Evolutionary conservation across 2,329 filamentous ascomycete genomes (phyloP).

Genomic region (Harringtonia lauricola): DNA sequence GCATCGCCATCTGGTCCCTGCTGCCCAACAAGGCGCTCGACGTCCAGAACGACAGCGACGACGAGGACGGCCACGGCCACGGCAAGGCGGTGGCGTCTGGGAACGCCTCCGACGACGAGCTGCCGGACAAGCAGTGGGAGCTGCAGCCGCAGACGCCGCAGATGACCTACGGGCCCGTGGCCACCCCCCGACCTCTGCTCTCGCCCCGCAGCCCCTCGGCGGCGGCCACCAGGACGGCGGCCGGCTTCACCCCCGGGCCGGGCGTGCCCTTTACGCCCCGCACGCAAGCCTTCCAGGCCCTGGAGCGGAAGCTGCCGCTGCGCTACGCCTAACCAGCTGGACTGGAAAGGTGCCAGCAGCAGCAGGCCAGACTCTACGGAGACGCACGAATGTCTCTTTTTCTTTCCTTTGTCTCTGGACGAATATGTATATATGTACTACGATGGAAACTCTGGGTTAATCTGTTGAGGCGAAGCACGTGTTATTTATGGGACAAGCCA

Average conservation of each 20-base stretch:
- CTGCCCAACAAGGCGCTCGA: constrained; percentile 44
- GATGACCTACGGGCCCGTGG: neutral
- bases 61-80: constrained; percentile 30
- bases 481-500: too few species aligned
- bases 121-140: constrained; percentile 37
- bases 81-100: too few species aligned
- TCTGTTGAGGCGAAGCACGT: neutral
- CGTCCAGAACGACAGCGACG: constrained; percentile 28
- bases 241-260: neutral
- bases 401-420: too few species aligned
- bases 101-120: constrained; percentile 22
- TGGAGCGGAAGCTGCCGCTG: constrained; percentile 47
- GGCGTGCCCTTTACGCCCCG: constrained; percentile 9
- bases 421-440: too few species aligned
- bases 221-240: neutral
- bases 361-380: too few species aligned
- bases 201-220: neutral
- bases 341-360: too few species aligned
- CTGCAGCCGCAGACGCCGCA: constrained; percentile 29
- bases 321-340: constrained; percentile 14
- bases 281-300: constrained; percentile 49
- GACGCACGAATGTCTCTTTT: too few species aligned
- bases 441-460: too few species aligned
- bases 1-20: constrained; percentile 47
- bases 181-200: neutral